A percentile compares a stretch with the other conserved stretches of the same genome.
phyloP scores from a whole-genome alignment of 495 filamentous ascomycete genomes.

The Elasticomyces elasticus region DNA sequence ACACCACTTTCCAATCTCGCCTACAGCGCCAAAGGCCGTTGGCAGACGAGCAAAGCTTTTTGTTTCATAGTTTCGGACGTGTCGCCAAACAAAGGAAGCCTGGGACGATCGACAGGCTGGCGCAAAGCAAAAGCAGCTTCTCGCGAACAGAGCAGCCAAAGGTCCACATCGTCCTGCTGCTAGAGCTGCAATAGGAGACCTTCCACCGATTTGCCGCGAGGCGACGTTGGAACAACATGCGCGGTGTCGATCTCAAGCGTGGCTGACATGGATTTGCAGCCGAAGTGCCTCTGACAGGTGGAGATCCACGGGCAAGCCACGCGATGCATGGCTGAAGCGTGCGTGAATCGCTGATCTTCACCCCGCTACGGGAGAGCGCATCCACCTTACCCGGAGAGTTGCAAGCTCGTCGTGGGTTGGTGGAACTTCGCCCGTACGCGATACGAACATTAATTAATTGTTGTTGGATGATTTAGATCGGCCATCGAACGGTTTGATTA shows the following conservation, averaged over 20 bases:
- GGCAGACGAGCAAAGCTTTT: not conserved
- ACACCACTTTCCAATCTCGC: no score
- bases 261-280: constrained; percentile 1
- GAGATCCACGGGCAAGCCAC: not conserved
- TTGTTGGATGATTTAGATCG: no score
- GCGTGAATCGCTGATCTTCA: not conserved
- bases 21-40: not conserved
- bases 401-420: not conserved
- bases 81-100: not conserved
- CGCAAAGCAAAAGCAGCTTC: not conserved
- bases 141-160: not conserved
- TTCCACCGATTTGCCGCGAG: not conserved
- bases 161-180: not conserved
- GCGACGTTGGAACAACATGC: constrained; percentile 4
- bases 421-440: not conserved
- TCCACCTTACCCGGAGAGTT: not conserved
- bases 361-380: not conserved
- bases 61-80: no score
- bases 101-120: not conserved
- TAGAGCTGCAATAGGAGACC: not conserved
- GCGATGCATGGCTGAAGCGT: not conserved
- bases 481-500: no score
- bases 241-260: constrained; percentile 2
- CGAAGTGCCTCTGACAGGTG: not conserved
- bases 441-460: no score